Percentiles rank a stretch among this genome's conserved stretches.
Conservation (phyloP, 208 protist species). For the Acanthamoeba pearcei region DNA sequence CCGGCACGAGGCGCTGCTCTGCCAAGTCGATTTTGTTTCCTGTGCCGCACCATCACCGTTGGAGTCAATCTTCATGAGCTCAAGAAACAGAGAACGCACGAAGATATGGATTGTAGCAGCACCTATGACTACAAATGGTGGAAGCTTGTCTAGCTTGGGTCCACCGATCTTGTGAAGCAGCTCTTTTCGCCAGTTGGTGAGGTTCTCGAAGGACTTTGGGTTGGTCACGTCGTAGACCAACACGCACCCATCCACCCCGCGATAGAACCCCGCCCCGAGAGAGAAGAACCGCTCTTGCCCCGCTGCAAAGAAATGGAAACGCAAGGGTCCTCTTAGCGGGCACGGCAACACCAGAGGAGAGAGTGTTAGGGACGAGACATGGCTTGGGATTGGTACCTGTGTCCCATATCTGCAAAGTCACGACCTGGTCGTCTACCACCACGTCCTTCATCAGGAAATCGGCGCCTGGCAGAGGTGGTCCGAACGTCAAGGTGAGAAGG, state of each 20-base stretch:
- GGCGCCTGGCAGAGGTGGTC: not conserved
- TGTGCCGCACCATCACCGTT: too few species aligned
- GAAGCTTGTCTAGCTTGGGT: conserved; percentile 77
- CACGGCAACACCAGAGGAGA: not conserved
- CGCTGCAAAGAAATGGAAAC: conserved; percentile 49
- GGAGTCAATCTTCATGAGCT: too few species aligned
- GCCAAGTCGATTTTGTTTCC: conserved; percentile 85
- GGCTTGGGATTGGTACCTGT: not conserved
- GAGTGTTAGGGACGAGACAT: not conserved
- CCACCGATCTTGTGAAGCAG: conserved; percentile 64
- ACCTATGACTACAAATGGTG: conserved; percentile 79
- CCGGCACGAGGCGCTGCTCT: conserved; percentile 22
- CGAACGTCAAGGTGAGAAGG: not conserved
- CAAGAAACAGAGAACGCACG: too few species aligned
- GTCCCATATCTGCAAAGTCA: conserved; percentile 71
- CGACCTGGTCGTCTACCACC: conserved; percentile 5
- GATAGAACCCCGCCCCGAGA: conserved; percentile 83
- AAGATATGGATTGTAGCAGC: too few species aligned
- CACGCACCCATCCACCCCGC: conserved; percentile 84
- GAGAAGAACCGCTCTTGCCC: conserved; percentile 87
- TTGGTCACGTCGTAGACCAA: conserved; percentile 85
- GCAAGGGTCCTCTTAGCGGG: not conserved
- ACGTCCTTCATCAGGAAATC: conserved; percentile 59
- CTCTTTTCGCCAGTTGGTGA: conserved; percentile 83
- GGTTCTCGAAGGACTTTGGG: conserved; percentile 79